A percentile compares a stretch with the other conserved stretches of the same genome.
Conservation (phyloP, 352 stramenopile genomes). For the Pythium phragmiticola region DNA sequence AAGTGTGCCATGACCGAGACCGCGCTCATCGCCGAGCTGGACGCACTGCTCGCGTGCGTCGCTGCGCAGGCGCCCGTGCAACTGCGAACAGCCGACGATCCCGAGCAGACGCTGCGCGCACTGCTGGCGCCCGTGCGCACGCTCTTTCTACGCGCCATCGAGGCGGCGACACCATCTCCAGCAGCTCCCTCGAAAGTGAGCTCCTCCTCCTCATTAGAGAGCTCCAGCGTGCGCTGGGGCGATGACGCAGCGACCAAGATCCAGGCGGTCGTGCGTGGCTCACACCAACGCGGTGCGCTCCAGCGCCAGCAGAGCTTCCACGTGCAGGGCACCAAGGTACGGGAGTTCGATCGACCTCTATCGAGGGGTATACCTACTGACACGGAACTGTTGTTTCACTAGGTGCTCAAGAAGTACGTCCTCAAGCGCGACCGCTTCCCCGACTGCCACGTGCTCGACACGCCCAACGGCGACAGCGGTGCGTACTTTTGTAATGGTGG, state of each 20-base stretch:
- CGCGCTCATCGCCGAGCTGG: slow-evolving; percentile 49
- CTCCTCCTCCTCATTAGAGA: slow-evolving; percentile 21
- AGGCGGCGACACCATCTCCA: neutral
- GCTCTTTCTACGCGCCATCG: slow-evolving; percentile 36
- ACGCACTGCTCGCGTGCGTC: slow-evolving; percentile 54
- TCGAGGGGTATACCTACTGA: too few species aligned
- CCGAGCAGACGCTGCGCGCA: slow-evolving; percentile 36
- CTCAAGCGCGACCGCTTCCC: slow-evolving; percentile 83
- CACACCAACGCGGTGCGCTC: slow-evolving; percentile 46
- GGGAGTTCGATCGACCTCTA: neutral
- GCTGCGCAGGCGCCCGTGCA: slow-evolving; percentile 39
- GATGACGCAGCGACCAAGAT: slow-evolving; percentile 57
- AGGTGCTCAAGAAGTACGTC: slow-evolving; percentile 81
- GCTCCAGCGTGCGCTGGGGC: slow-evolving; percentile 22
- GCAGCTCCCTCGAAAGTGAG: neutral
- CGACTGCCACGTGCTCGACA: slow-evolving; percentile 72
- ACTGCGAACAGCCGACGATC: slow-evolving; percentile 37
- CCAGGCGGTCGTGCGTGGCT: slow-evolving; percentile 65
- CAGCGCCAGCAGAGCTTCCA: slow-evolving; percentile 55
- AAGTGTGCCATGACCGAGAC: slow-evolving; percentile 5
- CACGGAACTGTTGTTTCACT: neutral
- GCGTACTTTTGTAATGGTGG: neutral
- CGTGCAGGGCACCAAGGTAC: slow-evolving; percentile 70
- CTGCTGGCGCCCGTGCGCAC: slow-evolving; percentile 54
- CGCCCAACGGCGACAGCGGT: slow-evolving; percentile 62